A percentile compares a stretch with the other conserved stretches of the same genome.
These are phyloP conservation scores for Geotrichum phurueaensis DNA, from an alignment of 1,139 yeast species.

Conservation along the genomic window DNA sequence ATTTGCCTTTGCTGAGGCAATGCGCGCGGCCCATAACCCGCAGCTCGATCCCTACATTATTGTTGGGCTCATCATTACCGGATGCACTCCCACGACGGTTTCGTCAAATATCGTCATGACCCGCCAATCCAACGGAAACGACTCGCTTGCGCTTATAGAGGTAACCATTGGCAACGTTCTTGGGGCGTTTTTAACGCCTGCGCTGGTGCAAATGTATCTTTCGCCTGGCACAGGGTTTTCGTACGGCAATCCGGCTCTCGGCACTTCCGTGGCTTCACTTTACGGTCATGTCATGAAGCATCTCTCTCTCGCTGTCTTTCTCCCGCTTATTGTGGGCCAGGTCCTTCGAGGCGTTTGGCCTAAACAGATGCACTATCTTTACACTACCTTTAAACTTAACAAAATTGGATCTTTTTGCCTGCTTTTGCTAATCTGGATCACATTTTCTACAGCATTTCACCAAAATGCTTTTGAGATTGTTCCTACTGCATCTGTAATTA, in stretches of 20 bases:
- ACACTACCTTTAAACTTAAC: slow-evolving; percentile 53
- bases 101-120: slow-evolving; percentile 91
- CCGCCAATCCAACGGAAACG: slow-evolving; percentile 70
- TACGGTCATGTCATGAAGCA: slow-evolving; percentile 79
- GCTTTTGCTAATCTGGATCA: slow-evolving; percentile 71
- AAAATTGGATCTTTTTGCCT: slow-evolving; percentile 78
- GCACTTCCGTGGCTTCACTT: slow-evolving; percentile 48
- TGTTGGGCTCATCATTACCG: slow-evolving; percentile 74
- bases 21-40: slow-evolving; percentile 50
- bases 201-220: slow-evolving; percentile 65
- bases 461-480: slow-evolving; percentile 73
- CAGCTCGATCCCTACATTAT: slow-evolving; percentile 67
- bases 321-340: slow-evolving; percentile 86
- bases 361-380: slow-evolving; percentile 53
- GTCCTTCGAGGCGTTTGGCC: slow-evolving; percentile 66
- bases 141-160: slow-evolving; percentile 69
- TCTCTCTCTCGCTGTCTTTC: slow-evolving; percentile 73
- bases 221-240: slow-evolving; percentile 50
- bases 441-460: slow-evolving; percentile 83
- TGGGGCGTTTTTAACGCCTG: slow-evolving; percentile 86
- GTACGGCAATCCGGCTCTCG: slow-evolving; percentile 76
- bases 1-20: slow-evolving; percentile 67
- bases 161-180: slow-evolving; percentile 77
- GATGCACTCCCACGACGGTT: slow-evolving; percentile 86
- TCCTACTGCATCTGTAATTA: slow-evolving; percentile 59